Percentiles rank a stretch among this genome's conserved stretches.
These are phyloP conservation scores for Zymoseptoria brevis DNA, from an alignment of 2,329 filamentous ascomycete species.

Conservation along the genomic window DNA sequence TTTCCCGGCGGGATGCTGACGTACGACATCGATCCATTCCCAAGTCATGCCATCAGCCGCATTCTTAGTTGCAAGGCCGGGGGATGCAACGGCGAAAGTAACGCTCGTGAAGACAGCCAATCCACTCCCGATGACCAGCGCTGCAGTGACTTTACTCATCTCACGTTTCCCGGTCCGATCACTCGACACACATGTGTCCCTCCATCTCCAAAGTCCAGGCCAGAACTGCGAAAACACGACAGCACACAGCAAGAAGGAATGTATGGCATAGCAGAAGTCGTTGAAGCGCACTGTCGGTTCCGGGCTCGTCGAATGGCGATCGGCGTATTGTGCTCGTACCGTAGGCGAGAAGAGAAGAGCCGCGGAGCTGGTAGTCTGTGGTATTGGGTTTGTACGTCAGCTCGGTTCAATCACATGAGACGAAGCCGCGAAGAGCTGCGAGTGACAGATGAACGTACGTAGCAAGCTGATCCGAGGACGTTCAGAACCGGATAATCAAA, in stretches of 20 bases:
- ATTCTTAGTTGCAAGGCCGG: not conserved
- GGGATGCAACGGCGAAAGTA: not conserved
- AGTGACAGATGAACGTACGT: constrained; percentile 32
- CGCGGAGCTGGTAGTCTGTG: constrained; percentile 51
- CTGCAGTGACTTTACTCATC: not conserved
- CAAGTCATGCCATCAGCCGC: constrained; percentile 28
- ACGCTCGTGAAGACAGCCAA: not conserved
- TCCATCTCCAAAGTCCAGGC: constrained; percentile 65
- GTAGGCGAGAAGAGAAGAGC: constrained; percentile 70
- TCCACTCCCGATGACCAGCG: not conserved
- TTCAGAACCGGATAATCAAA: constrained; percentile 82
- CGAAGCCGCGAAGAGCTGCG: not conserved
- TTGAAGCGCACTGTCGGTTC: constrained; percentile 81
- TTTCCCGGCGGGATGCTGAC: not conserved
- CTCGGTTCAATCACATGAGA: no score
- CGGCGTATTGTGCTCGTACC: constrained; percentile 74
- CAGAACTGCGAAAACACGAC: constrained; percentile 72
- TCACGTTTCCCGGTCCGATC: not conserved
- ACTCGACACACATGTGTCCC: constrained; percentile 23
- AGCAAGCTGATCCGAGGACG: constrained; percentile 61
- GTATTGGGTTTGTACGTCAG: not conserved
- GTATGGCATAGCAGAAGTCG: constrained; percentile 78
- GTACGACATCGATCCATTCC: constrained; percentile 57
- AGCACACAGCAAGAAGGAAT: constrained; percentile 66
- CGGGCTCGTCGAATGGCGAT: constrained; percentile 62